Evolutionary conservation across 2,329 filamentous ascomycete species (phyloP).

Genomic region (Penicillium sp.): DNA sequence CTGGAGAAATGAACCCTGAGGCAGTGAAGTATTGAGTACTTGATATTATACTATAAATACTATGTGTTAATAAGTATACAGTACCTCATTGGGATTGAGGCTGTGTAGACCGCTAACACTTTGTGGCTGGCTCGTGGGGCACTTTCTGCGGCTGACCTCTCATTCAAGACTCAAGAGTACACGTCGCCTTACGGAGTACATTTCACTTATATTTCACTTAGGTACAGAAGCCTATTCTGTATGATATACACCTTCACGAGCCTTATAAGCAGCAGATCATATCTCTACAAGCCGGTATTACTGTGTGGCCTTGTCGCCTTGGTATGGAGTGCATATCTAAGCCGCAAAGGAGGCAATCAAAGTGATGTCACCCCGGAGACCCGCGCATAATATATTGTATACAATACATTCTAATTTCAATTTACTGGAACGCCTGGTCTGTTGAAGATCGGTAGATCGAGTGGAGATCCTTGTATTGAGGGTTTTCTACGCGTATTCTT

Average conservation of each 20-base stretch:
- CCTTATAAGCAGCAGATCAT: not conserved
- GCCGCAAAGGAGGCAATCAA: not conserved
- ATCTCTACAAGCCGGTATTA: not conserved
- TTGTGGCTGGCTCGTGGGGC: constrained; percentile 22
- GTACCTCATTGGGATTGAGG: constrained; percentile 23
- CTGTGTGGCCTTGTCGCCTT: too few relatives aligned
- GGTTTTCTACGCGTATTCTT: not conserved
- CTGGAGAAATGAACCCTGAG: constrained; percentile 22
- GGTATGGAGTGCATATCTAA: not conserved
- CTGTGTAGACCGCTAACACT: constrained; percentile 26
- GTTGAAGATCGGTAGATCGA: not conserved
- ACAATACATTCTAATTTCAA: not conserved
- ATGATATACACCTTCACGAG: not conserved
- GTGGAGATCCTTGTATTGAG: not conserved
- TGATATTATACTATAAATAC: not conserved
- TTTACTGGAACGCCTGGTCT: not conserved
- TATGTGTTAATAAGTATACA: not conserved
- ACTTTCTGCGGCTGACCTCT: constrained; percentile 10
- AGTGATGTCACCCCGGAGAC: constrained; percentile 7
- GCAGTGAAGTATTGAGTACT: constrained; percentile 15
- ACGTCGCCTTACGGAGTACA: constrained; percentile 6
- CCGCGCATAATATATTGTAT: not conserved
- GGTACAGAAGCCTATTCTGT: not conserved
- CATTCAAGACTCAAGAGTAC: not conserved
- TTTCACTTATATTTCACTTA: not conserved